These are phyloP conservation scores for Ogataea chonburiensis DNA, from an alignment of 805 yeast species.

Conservation along the genomic window DNA sequence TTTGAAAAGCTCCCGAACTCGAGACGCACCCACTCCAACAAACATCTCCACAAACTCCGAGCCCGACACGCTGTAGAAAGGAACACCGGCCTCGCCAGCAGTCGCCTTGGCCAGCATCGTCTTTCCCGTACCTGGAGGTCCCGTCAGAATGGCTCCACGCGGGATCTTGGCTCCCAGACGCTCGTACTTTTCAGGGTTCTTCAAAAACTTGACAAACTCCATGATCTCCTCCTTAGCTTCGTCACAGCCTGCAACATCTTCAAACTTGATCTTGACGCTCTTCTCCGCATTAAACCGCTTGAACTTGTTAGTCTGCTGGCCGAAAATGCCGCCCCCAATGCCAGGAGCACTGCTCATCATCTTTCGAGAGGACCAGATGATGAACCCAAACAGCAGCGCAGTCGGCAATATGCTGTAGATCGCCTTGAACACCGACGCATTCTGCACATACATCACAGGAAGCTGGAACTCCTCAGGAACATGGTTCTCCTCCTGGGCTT, in stretches of 20 bases:
- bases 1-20: conserved; percentile 89
- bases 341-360: conserved; percentile 58
- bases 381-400: conserved; percentile 73
- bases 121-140: conserved; percentile 98
- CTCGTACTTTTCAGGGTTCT: conserved; percentile 82
- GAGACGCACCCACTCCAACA: conserved; percentile 93
- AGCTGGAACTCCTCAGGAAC: conserved; percentile 69
- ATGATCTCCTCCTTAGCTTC: conserved; percentile 93
- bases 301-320: conserved; percentile 76
- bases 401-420: conserved; percentile 79
- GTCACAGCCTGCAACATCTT: conserved; percentile 92
- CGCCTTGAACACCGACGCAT: conserved; percentile 61
- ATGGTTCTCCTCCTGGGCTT: conserved; percentile 65
- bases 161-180: conserved; percentile 91
- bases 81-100: conserved; percentile 96
- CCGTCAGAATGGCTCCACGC: conserved; percentile 89
- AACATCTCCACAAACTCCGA: conserved; percentile 97
- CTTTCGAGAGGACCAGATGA: conserved; percentile 60
- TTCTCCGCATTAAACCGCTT: conserved; percentile 80
- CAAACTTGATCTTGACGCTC: conserved; percentile 76
- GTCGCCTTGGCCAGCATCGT: conserved; percentile 91
- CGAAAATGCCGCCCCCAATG: conserved; percentile 57
- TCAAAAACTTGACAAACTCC: conserved; percentile 90
- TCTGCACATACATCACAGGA: conserved; percentile 73
- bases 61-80: conserved; percentile 87